Evolutionary conservation across 2,329 filamentous ascomycete species (phyloP).

Genomic region (Fusarium virguliforme): DNA sequence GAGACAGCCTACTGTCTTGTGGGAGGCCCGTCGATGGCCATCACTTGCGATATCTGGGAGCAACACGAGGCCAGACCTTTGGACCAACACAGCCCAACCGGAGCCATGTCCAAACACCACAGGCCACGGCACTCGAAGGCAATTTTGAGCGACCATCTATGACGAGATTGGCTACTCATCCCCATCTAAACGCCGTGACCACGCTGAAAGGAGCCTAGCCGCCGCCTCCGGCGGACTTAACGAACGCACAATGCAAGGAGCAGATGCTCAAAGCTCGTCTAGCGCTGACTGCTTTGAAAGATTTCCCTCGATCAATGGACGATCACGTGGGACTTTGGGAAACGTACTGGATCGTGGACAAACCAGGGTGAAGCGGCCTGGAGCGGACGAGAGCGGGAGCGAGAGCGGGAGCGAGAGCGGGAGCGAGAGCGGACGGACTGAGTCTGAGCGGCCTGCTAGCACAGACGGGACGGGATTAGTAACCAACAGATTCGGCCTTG

Average conservation of each 20-base stretch:
- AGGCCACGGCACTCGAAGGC: slow-evolving; percentile 3
- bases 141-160: background rate
- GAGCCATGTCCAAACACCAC: background rate
- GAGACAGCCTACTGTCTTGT: background rate
- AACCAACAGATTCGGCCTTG: background rate
- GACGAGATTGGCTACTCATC: slow-evolving; percentile 5
- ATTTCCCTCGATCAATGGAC: background rate
- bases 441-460: background rate
- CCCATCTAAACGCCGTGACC: slow-evolving; percentile 1
- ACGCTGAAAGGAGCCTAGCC: background rate
- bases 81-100: background rate
- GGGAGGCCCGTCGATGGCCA: background rate
- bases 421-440: background rate
- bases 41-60: background rate
- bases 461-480: background rate
- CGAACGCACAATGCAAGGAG: background rate
- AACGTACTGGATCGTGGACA: background rate
- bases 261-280: slow-evolving; percentile 1
- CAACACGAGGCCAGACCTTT: background rate
- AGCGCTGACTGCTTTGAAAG: slow-evolving; percentile 4
- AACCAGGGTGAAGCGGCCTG: background rate
- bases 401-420: background rate
- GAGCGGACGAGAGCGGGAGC: background rate
- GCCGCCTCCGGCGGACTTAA: slow-evolving; percentile 1
- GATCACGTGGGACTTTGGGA: slow-evolving; percentile 14